phyloP scores from a whole-genome alignment of 768 basidiomycete genomes.

The Pisolithus marmoratus region DNA sequence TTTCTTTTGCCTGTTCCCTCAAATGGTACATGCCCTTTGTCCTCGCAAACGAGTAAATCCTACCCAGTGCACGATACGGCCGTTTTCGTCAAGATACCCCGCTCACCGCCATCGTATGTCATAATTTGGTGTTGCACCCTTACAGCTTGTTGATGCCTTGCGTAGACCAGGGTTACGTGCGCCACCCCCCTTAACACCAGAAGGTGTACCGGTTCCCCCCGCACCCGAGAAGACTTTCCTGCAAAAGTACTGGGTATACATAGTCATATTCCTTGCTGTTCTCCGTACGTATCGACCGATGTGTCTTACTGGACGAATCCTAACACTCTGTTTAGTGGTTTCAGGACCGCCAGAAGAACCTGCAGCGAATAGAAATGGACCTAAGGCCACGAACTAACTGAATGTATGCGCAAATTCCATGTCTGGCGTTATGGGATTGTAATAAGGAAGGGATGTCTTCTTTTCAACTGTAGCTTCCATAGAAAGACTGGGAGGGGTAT shows the following conservation, averaged over 20 bases:
- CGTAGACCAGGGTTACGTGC: constrained; percentile 61
- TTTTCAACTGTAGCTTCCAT: neutral
- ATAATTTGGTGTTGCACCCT: neutral
- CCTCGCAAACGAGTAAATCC: constrained; percentile 14
- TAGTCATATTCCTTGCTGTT: constrained; percentile 51
- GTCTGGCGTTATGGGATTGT: neutral
- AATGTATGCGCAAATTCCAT: neutral
- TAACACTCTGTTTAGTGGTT: constrained; percentile 14
- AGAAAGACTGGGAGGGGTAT: too few relatives aligned
- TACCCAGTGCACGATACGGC: constrained; percentile 43
- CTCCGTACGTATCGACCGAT: constrained; percentile 40
- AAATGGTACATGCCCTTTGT: constrained; percentile 56
- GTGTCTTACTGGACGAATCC: neutral
- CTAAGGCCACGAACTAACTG: constrained; percentile 20
- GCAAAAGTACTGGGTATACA: constrained; percentile 90
- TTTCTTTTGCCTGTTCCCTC: constrained; percentile 64
- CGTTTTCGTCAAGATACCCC: constrained; percentile 44
- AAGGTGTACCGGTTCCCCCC: constrained; percentile 59
- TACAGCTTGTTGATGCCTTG: constrained; percentile 1
- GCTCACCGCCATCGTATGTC: constrained; percentile 54
- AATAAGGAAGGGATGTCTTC: neutral
- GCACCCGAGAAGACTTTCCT: constrained; percentile 71
- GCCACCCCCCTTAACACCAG: constrained; percentile 60
- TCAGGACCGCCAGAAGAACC: constrained; percentile 27
- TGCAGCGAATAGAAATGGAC: constrained; percentile 10